Base-by-base conservation (phyloP, 371 early-diverging fungal species). In the Umbelopsis sp. region DNA sequence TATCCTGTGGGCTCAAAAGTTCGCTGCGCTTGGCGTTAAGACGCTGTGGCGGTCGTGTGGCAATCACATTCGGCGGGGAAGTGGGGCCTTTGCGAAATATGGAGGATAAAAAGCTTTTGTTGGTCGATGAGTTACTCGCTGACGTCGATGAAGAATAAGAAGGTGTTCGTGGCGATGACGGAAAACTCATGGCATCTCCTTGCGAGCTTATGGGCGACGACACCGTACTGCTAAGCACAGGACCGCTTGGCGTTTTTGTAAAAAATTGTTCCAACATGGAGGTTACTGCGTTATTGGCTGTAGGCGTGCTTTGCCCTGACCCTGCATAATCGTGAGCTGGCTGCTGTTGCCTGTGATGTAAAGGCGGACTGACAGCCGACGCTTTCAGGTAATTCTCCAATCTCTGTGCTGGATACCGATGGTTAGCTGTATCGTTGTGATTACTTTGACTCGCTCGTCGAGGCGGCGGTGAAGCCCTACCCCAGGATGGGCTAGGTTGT, bases 21-120 rank as follows among this genome's bases (percentile, higher is more conserved):
- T 57, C 57, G 57, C 29, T 12, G 22, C 57, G 57, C 29, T 57
- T 57, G 9, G 57, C 29, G n/a, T 57, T 57, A 35, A 32, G 57
- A 16, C 57, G 57, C 35, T 57, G 57, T 4, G 57, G n/a, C 57
- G 57, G 35, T 35, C 57, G 57, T 24, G 57, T 35, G 22, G 57
- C 32, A 16, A 57, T 29, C 18, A 57, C 35, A n/a, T 57, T 57
- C 16, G 35, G 29, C 35, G 37, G 29, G 29, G 57, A 29, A 6
- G 35, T 29, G 0, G 57, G 57, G 35, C 57, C 29, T 35, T 57
- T 57, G 32, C 57, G 57, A 18, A 57, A 57, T 35, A 25, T 29
- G 35, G 52, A 52, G 0, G 57, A 57, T 18, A 57, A 57, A 18
- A 57, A 57, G 16, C 57, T 32, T 57, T 57, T 57, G 6, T 29